These are phyloP conservation scores for Caryopteris hybrid DNA, from an alignment of 305 asterid species.

Conservation along the genomic window DNA sequence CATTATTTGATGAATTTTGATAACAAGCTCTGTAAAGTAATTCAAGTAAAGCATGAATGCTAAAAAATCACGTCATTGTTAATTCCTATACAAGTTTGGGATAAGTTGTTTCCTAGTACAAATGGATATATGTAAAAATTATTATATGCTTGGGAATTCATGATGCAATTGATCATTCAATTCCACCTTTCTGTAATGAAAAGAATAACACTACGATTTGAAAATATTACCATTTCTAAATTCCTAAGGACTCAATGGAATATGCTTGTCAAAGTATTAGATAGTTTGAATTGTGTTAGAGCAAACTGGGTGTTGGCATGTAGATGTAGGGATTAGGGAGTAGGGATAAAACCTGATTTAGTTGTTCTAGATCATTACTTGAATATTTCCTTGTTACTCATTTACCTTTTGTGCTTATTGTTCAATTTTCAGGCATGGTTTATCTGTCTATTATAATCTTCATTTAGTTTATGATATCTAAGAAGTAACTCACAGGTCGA, in stretches of 20 bases:
- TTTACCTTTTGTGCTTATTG: not conserved
- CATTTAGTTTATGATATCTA: conserved; percentile 8
- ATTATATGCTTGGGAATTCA: no score
- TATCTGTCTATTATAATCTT: not conserved
- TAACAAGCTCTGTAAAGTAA: not conserved
- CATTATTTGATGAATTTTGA: not conserved
- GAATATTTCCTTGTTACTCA: not conserved
- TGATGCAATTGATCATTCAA: not conserved
- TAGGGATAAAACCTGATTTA: not conserved
- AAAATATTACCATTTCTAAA: not conserved
- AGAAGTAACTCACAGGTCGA: conserved; percentile 59
- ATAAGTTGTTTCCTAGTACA: no score
- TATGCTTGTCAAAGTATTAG: not conserved
- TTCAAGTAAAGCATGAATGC: not conserved
- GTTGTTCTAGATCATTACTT: not conserved
- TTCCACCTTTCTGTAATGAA: not conserved
- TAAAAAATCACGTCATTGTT: not conserved
- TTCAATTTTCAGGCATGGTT: not conserved
- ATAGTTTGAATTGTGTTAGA: not conserved
- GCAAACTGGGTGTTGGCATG: conserved; percentile 1
- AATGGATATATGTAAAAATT: no score
- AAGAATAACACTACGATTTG: not conserved
- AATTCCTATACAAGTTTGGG: not conserved
- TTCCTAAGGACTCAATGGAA: not conserved
- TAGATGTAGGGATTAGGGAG: not conserved